Evolutionary conservation across 2,329 filamentous ascomycete genomes (phyloP), one percentile per base, ranked within the genome.

Genomic region (Nothophaeocryptopus gaeumannii): DNA sequence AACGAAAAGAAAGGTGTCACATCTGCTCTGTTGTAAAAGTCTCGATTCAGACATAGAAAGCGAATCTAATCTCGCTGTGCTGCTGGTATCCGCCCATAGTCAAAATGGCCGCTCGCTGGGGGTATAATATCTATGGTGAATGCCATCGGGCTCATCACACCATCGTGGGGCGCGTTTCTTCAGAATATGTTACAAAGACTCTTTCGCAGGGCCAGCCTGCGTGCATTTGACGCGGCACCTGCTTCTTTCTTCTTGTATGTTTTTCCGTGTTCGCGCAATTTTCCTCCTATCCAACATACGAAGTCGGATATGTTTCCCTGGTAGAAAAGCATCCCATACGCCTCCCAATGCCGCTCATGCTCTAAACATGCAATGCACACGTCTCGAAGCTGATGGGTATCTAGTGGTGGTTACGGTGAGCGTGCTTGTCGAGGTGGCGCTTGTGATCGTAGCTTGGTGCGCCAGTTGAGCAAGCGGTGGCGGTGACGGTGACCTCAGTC

Each of bases 401-500:
- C 31, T 43, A 49, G 29, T 53, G 45, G 31, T 38, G 40, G 50
- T 54, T 46, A 40, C 60, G 60, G 43, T 62, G 63, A 32, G 52
- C 49, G 52, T 65, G 64, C 51, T 58, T 56, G 46, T 64, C 56
- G 32, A 62, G 40, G 53, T 66, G 65, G 26, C 63, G 63, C 55
- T 61, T 62, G 55, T 62, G 60, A 39, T 60, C 50, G 48, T 54
- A 43, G 30, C 48, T 43, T 15, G 44, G 47, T 26, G 47, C 50
- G 58, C 50, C 50, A 14, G 61, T 56, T 2, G 64, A 57, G 14
- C 63, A 59, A 11, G 63, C 61, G 4, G 58, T 63, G 3, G 67
- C 69, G 5, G 71, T 74, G 45, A 73, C 69, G 20, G 67, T 72
- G 36, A 75, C 61, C 13, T 70, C 64, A 33, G 71, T 65, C 59